Percentiles rank a stretch among this genome's conserved stretches.
These are phyloP conservation scores for Cetradonia linearis DNA, from an alignment of 495 filamentous ascomycete genomes.

Conservation along the genomic window DNA sequence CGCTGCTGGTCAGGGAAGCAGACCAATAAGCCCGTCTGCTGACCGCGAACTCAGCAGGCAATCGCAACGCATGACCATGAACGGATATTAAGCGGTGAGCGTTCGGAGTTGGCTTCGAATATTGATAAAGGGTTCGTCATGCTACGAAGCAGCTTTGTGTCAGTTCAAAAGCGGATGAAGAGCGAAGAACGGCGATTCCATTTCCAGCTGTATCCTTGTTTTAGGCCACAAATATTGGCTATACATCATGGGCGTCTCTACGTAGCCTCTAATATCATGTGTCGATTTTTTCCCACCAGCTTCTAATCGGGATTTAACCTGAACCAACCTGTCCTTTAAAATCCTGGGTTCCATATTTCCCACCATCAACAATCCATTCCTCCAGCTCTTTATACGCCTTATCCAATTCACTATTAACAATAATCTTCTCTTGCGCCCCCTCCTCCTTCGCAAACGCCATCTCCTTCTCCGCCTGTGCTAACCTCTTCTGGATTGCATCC, in stretches of 20 bases:
- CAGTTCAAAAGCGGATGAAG: not conserved
- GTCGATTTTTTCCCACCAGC: not conserved
- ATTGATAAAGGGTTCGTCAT: not conserved
- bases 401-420: conserved; percentile 86
- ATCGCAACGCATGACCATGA: conserved; percentile 95
- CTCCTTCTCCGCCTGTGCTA: conserved; percentile 72
- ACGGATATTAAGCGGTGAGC: conserved; percentile 60
- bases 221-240: not conserved
- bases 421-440: conserved; percentile 71
- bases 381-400: conserved; percentile 70
- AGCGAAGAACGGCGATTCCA: not conserved
- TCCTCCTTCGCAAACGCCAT: conserved; percentile 64
- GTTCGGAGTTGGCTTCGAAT: not conserved
- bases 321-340: not conserved
- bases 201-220: not conserved
- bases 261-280: not conserved
- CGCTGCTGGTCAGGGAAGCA: conserved; percentile 69
- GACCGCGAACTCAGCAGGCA: conserved; percentile 93
- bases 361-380: conserved; percentile 49
- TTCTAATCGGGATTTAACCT: not conserved
- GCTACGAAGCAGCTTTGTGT: conserved; percentile 7
- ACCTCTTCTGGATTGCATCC: conserved; percentile 60
- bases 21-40: conserved; percentile 88
- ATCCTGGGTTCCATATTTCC: conserved; percentile 31
- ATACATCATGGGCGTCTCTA: not conserved